These are phyloP conservation scores for Rugosomyces carneus DNA, from an alignment of 1,284 basidiomycete species.

Conservation along the genomic window DNA sequence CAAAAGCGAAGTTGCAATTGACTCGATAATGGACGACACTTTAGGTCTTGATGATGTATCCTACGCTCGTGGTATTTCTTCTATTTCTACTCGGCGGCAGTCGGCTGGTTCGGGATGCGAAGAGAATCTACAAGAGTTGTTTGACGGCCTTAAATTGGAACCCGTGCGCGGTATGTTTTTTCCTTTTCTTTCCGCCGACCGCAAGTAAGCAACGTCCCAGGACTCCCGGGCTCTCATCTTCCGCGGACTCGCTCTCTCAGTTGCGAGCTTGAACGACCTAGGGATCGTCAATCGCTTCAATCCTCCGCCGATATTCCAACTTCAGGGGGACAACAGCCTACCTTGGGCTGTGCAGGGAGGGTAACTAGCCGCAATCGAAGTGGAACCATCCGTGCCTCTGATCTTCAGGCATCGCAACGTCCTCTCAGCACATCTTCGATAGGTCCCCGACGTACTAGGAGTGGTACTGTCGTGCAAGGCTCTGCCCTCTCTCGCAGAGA, in stretches of 20 bases:
- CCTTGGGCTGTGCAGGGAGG: conserved; percentile 6
- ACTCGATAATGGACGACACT: not conserved
- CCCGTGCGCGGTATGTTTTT: conserved; percentile 7
- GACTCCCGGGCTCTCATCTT: not conserved
- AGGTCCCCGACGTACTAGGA: conserved; percentile 30
- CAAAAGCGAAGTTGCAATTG: not conserved
- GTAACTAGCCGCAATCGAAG: conserved; percentile 33
- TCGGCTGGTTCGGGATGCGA: not conserved
- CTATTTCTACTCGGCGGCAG: not conserved
- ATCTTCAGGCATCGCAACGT: conserved; percentile 23
- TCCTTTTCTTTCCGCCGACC: not conserved
- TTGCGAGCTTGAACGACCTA: conserved; percentile 8
- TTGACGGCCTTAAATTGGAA: conserved; percentile 19
- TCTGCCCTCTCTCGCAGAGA: conserved; percentile 16
- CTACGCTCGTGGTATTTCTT: not conserved
- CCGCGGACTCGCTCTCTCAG: conserved; percentile 13
- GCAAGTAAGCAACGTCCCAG: not conserved
- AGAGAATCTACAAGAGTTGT: conserved; percentile 17
- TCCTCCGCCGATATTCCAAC: conserved; percentile 14
- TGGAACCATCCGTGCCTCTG: conserved; percentile 43
- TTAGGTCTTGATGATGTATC: not conserved
- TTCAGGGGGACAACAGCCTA: conserved; percentile 8
- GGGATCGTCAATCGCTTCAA: conserved; percentile 15
- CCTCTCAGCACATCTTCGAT: conserved; percentile 6
- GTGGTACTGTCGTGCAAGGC: conserved; percentile 31